Evolutionary conservation across 495 filamentous ascomycete genomes (phyloP), one percentile per base, ranked within the genome.

Genomic region (Trichoderma orchidacearum): DNA sequence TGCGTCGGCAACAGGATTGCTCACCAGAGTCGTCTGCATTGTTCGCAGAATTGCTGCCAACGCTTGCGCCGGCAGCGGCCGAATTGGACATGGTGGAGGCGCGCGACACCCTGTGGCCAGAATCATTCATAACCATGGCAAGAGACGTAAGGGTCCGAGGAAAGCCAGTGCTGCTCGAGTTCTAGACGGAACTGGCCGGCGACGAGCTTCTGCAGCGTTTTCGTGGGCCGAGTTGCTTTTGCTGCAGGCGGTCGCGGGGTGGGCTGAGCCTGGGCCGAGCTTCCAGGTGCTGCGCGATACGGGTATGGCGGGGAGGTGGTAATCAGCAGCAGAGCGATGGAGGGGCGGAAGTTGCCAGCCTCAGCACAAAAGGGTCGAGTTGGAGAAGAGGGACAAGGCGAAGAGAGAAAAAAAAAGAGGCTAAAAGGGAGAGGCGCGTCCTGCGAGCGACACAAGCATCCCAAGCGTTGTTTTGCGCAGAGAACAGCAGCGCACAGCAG

Each of bases 51-150:
- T 31, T 57, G 45, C 25, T 15, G 34, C 30, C 30, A 5, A 30
- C 18, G 15, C 29, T 32, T 18, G 36, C 36, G 12, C 29, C 29
- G n/a, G 38, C 29, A 25, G 36, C 13, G 48, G 48, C 11, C 13
- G 56, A 23, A 30, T 45, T 45, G 48, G 56, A 52, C 56, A 57
- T 57, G 41, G 15, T 51, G 56, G 56, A 52, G 30, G 56, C 31
- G 25, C 45, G 45, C 27, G 45, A 50, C 25, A 36, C 45, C 48
- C 45, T 51, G 56, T 32, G 17, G 29, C 45, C 56, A 29, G 41
- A 51, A 32, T 57, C 56, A 32, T 57, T 52, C 56, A 57, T 57
- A 6, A 52, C 56, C 56, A 57, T 57, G 53, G 32, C 53, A 55
- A 38, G n/a, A 15, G 21, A 28, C 6, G n/a, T n/a, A n/a, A n/a